Base-by-base conservation (phyloP, 2,329 filamentous ascomycete species). In the Colletotrichum sp. region DNA sequence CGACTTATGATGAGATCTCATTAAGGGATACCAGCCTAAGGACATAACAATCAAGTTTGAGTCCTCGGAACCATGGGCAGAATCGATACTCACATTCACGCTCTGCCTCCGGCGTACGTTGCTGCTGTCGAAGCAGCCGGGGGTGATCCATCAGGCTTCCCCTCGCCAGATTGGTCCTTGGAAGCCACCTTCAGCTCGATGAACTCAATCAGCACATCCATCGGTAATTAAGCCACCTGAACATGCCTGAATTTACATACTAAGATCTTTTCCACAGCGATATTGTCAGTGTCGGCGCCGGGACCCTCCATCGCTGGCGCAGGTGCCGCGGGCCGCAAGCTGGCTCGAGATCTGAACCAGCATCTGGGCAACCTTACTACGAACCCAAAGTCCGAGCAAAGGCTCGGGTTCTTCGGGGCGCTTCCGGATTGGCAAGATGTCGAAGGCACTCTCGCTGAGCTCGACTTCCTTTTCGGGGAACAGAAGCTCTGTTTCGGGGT, bases 371-470 rank as follows among this genome's bases (percentile, higher is more conserved):
- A 75, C 2, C 21, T 24, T 5, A 64, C 67, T 2, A 26, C 5
- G 8, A 52, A 24, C 13, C 18, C 67, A 60, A 28, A 59, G 8
- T 18, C 68, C 10, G 13, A 13, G 2, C n/a, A n/a, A 7, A 55
- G 67, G 1, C 21, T 81, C 18, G 80, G 80, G 13, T 80, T 80
- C 71, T 82, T 82, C n/a, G 80, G 79, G 9, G 76, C 71, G 10
- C 71, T 82, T 5, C 79, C 79, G 6, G 78, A 80, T 65, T 81
- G 79, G 71, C 78, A 80, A 16, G 80, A 81, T 18, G 60, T 81
- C 15, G 76, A 81, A 12, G 80, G 79, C 6, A 80, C 80, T 6
- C 26, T 80, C 2, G 71, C 72, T 2, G 80, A 82, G 69, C 78
- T 82, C 13, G 77, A 79, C 16, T 79, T 79, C 24, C 77, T 81